Evolutionary conservation across 2,329 filamentous ascomycete species (phyloP), one percentile per base, ranked within the genome.

Genomic region (Epichloe bromicola): DNA sequence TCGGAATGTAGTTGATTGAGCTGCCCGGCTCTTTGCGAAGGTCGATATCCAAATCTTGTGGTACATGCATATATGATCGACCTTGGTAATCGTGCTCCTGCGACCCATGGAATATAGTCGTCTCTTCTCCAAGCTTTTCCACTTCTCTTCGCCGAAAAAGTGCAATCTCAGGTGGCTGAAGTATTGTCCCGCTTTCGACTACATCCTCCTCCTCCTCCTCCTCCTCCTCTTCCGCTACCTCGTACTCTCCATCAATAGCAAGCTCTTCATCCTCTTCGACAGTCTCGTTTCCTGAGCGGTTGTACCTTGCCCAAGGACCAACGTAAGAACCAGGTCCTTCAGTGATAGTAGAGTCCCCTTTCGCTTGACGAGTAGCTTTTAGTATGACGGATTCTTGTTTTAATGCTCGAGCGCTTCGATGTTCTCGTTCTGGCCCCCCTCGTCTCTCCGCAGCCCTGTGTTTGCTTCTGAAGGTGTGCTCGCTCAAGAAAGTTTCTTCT

Each of bases 11-110:
- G 67, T 95, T 97, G 63, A 90, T 90, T 63, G 80, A 68, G 62
- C 83, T 89, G 60, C 86, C 87, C 43, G 75, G 67, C 54, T 94
- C 88, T 69, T 93, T 94, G 56, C 76, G 79, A 59, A 98, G 74
- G 64, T 95, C 86, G 64, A 95, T 74, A 62, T 88, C 87, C 68
- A 95, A 71, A 65, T 95, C 90, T 65, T 88, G 89, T 3, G 93
- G 93, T 44, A 97, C 77, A 68, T 98, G 93, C 91, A 98, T 96
- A 66, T 95, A 98, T 36, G 91, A 95, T 57, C 93, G 78, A 46
- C 93, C 93, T 65, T 94, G 86, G 71, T 98, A 98, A 66, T 98
- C 93, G 72, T 83, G 85, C 68, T 93, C 74, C 63, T 86, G 75
- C 40, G 78, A 77, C 55, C 90, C 93, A 62, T 95, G 86, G 69